phyloP scores from a whole-genome alignment of 2,329 filamentous ascomycete genomes.

The Colletotrichum noveboracense region DNA sequence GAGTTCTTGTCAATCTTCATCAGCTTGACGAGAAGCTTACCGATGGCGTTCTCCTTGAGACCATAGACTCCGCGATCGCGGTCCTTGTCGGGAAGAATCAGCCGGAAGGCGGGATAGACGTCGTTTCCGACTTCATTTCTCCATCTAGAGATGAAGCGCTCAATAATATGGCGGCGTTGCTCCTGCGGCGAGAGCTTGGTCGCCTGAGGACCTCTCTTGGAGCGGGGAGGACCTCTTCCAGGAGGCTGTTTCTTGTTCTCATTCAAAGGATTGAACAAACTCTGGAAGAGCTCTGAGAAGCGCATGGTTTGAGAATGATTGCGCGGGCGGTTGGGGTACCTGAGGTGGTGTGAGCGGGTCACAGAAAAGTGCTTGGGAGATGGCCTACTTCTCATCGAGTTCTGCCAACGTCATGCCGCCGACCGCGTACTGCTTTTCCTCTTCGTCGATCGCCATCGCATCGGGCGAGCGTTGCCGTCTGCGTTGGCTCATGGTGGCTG shows the following conservation, averaged over 20 bases:
- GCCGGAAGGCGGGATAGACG: conserved; percentile 88
- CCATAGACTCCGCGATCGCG: conserved; percentile 92
- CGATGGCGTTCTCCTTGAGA: conserved; percentile 90
- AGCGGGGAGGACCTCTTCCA: conserved; percentile 56
- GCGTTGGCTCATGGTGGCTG: conserved; percentile 36
- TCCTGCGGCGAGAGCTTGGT: conserved; percentile 74
- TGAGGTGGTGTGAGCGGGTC: conserved; percentile 38
- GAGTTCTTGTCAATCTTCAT: conserved; percentile 92
- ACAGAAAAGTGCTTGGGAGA: not conserved
- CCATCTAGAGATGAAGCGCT: conserved; percentile 87
- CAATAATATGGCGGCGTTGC: conserved; percentile 79
- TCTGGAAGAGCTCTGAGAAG: conserved; percentile 79
- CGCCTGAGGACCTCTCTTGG: conserved; percentile 64
- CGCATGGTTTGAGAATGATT: conserved; percentile 81
- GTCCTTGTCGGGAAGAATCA: conserved; percentile 93
- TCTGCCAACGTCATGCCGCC: conserved; percentile 44
- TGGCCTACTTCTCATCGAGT: conserved; percentile 48
- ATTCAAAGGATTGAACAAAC: conserved; percentile 80
- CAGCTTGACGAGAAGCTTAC: conserved; percentile 87
- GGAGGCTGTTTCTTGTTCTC: conserved; percentile 80
- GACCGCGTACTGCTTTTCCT: conserved; percentile 54
- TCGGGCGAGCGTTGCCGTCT: conserved; percentile 33
- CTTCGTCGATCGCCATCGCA: conserved; percentile 52
- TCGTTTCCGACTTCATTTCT: conserved; percentile 87
- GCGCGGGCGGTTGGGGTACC: conserved; percentile 81